Evolutionary conservation across 768 basidiomycete genomes (phyloP).

Genomic region (Hygrocybe punicea): DNA sequence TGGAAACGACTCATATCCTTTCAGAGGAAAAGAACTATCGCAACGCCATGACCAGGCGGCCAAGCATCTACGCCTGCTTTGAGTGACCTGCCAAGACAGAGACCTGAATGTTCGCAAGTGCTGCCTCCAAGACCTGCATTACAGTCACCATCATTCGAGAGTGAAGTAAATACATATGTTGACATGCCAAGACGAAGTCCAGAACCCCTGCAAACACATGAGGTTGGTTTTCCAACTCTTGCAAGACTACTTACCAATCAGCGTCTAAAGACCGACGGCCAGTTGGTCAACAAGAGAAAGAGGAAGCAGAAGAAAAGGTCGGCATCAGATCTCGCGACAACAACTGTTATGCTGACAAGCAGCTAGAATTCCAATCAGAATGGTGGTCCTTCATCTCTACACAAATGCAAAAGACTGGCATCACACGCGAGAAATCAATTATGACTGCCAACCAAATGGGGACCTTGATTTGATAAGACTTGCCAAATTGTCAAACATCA

Average conservation of each 20-base stretch:
- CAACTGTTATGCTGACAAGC: background rate
- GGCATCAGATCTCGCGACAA: background rate
- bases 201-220: too few species aligned
- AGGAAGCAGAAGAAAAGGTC: background rate
- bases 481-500: background rate
- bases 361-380: background rate
- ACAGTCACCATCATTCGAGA: too few species aligned
- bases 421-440: background rate
- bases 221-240: too few species aligned
- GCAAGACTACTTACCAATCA: too few species aligned
- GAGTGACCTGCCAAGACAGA: background rate
- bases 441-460: background rate
- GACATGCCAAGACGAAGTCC: too few species aligned
- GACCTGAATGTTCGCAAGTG: background rate
- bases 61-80: background rate
- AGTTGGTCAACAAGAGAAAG: too few species aligned
- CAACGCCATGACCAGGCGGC: background rate
- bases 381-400: background rate
- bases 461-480: background rate
- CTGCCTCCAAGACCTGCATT: background rate
- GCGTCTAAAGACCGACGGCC: too few species aligned
- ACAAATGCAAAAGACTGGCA: background rate
- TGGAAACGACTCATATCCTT: background rate
- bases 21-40: background rate
- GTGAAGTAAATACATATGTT: too few species aligned